phyloP scores from a whole-genome alignment of 176 grass and related monocot species.

The Canna indica region DNA sequence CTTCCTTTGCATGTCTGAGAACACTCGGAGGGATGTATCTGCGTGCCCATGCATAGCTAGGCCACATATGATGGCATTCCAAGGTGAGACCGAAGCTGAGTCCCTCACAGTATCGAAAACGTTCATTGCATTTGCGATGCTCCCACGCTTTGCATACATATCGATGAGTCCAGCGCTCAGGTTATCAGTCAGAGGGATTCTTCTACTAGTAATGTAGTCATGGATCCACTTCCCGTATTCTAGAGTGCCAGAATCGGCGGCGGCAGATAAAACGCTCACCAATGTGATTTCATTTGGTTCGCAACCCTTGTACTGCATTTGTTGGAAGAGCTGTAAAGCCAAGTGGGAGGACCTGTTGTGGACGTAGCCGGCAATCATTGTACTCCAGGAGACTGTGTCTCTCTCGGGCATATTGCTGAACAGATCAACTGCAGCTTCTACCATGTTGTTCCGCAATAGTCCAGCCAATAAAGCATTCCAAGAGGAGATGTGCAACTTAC shows the following conservation, averaged over 20 bases:
- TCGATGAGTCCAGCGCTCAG: conserved; percentile 53
- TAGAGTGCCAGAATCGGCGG: conserved; percentile 47
- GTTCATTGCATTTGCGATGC: conserved; percentile 31
- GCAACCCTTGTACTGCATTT: conserved; percentile 24
- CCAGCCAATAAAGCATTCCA: conserved; percentile 47
- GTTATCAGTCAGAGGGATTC: conserved; percentile 41
- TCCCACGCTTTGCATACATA: conserved; percentile 71
- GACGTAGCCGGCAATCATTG: conserved; percentile 42
- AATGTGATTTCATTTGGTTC: conserved; percentile 44
- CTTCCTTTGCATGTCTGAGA: conserved; percentile 37
- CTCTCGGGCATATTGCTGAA: conserved; percentile 51
- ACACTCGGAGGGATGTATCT: conserved; percentile 35
- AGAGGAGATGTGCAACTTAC: conserved; percentile 38
- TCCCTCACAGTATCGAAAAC: conserved; percentile 34
- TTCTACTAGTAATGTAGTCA: conserved; percentile 37
- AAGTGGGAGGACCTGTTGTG: conserved; percentile 26
- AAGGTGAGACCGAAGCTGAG: conserved; percentile 45
- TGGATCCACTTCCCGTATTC: conserved; percentile 56
- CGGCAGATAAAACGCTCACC: conserved; percentile 42
- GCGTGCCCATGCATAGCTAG: conserved; percentile 74
- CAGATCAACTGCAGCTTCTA: conserved; percentile 30
- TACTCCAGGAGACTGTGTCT: conserved; percentile 54
- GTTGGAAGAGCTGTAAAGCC: conserved; percentile 45
- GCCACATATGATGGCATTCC: conserved; percentile 71
- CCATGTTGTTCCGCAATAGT: conserved; percentile 23